Evolutionary conservation across 2,329 filamentous ascomycete species (phyloP).

Genomic region (Trichoderma sp.): DNA sequence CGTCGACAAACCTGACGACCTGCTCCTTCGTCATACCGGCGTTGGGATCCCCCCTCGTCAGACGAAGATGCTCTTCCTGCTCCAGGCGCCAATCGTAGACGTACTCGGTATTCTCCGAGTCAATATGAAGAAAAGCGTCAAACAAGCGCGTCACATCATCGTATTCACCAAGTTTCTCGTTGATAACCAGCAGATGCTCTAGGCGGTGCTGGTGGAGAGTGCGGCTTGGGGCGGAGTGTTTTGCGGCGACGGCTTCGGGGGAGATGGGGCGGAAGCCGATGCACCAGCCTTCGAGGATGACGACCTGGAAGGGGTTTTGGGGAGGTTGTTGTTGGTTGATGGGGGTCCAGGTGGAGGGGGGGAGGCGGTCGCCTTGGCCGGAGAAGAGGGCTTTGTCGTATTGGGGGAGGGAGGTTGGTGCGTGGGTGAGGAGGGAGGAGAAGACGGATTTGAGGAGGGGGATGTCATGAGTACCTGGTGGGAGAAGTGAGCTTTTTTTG

Average conservation of each 20-base stretch:
- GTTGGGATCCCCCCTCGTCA: conserved; percentile 53
- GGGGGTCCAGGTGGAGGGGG: conserved; percentile 58
- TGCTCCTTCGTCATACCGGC: conserved; percentile 80
- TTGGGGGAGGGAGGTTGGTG: conserved; percentile 59
- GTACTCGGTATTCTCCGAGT: conserved; percentile 69
- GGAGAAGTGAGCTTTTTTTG: neutral
- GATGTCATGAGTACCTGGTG: conserved; percentile 67
- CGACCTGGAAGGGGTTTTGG: conserved; percentile 51
- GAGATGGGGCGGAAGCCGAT: conserved; percentile 72
- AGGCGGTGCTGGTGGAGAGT: conserved; percentile 49
- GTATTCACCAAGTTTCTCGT: conserved; percentile 47
- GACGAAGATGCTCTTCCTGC: conserved; percentile 71
- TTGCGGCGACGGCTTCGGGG: conserved; percentile 50
- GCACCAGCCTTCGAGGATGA: conserved; percentile 90
- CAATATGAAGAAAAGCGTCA: conserved; percentile 57
- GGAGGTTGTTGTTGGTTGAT: conserved; percentile 47
- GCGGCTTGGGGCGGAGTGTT: conserved; percentile 50
- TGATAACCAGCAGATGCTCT: conserved; percentile 51
- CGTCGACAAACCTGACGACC: conserved; percentile 70
- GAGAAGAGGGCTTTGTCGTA: conserved; percentile 82
- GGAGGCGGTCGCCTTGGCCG: conserved; percentile 73
- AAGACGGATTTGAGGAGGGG: conserved; percentile 63
- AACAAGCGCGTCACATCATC: conserved; percentile 49
- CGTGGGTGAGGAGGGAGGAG: conserved; percentile 50
- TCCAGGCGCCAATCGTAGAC: conserved; percentile 84